Percentiles rank a stretch among this genome's conserved stretches.
These are phyloP conservation scores for Selaginella tamariscina DNA, from an alignment of 75 land plant genomes.

Conservation along the genomic window DNA sequence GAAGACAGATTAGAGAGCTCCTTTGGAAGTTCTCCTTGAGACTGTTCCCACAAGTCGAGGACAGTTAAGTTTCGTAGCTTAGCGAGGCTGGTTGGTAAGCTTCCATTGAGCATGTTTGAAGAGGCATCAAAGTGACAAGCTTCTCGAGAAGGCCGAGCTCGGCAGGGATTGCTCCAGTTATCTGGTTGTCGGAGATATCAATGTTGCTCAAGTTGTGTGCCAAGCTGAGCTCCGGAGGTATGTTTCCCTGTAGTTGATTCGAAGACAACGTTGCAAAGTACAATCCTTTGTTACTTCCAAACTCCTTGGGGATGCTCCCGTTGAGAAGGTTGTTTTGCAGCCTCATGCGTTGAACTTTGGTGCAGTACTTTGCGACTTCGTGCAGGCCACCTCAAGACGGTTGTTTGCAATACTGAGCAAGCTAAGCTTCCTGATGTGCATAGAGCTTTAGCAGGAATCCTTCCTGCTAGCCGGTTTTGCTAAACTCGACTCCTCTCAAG, in stretches of 20 bases:
- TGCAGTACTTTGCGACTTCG: neutral
- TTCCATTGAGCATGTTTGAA: conserved; percentile 35
- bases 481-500: neutral
- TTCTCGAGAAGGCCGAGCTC: conserved; percentile 30
- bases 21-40: neutral
- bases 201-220: conserved; percentile 22
- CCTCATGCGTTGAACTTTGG: neutral
- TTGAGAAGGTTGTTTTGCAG: conserved; percentile 32
- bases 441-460: neutral
- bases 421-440: neutral
- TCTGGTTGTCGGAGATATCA: conserved; percentile 45
- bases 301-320: conserved; percentile 58
- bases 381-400: neutral
- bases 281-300: conserved; percentile 24
- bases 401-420: neutral
- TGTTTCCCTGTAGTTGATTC: conserved; percentile 13
- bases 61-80: neutral
- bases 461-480: neutral
- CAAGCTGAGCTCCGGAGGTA: conserved; percentile 20
- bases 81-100: conserved; percentile 26
- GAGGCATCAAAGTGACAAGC: conserved; percentile 57
- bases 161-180: conserved; percentile 43
- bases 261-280: neutral
- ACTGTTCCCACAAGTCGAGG: neutral
- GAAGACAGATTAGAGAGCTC: neutral